A percentile compares a stretch with the other conserved stretches of the same genome.
Conservation (phyloP, 2,329 filamentous ascomycete species). For the Bipolaris cookei region DNA sequence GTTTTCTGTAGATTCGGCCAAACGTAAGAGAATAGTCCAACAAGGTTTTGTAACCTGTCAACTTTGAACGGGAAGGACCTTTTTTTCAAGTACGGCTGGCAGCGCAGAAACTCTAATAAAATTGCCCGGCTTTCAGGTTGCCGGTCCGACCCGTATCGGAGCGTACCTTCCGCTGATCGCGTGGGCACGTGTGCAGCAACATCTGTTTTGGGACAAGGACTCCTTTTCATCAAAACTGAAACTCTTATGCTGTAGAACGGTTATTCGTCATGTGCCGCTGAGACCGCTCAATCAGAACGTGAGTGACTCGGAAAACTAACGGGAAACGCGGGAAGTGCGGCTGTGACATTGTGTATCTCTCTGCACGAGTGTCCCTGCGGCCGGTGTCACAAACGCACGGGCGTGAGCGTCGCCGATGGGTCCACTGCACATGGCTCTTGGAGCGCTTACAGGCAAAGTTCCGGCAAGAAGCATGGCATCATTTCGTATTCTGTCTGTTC, state of each 20-base stretch:
- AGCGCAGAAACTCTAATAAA: not conserved
- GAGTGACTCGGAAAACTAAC: not conserved
- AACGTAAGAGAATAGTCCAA: not conserved
- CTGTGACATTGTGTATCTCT: not conserved
- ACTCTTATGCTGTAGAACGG: not conserved
- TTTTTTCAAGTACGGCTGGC: not conserved
- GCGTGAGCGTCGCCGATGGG: not conserved
- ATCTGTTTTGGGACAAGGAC: not conserved
- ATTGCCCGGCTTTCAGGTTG: constrained; percentile 2
- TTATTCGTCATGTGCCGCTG: not conserved
- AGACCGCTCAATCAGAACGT: no score
- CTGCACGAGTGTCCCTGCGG: constrained; percentile 2
- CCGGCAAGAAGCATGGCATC: not conserved
- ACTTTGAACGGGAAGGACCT: not conserved
- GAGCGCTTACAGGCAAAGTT: not conserved
- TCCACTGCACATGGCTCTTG: constrained; percentile 3
- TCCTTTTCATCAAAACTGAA: not conserved
- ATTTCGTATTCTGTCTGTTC: not conserved
- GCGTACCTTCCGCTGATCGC: constrained; percentile 14
- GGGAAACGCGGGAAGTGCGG: not conserved
- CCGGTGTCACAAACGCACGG: constrained; percentile 2
- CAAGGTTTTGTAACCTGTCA: not conserved
- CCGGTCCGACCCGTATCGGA: constrained; percentile 16
- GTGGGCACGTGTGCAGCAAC: not conserved
- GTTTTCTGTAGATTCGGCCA: not conserved